Evolutionary conservation across 768 basidiomycete species (phyloP), one percentile per base, ranked within the genome.

Genomic region (Clavulina sp.): DNA sequence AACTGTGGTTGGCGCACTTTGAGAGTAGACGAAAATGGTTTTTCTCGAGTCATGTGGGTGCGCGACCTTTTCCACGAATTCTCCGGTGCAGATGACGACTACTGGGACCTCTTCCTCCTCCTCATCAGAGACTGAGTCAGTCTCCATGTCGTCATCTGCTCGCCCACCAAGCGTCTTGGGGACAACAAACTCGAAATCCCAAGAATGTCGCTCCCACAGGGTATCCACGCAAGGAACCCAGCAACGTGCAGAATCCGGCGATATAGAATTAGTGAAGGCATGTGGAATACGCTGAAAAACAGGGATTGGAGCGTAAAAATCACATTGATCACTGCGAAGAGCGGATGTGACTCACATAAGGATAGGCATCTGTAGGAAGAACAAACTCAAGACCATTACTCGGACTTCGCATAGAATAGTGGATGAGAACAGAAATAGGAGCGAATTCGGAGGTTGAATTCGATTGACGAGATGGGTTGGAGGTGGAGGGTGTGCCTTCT

Each of bases 211-310:
- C 65, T 95, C 92, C 86, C 89, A 93, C 21, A 89, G 66, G 59
- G 78, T 85, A 64, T 99, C 95, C 19, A 96, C 66, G 60, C 95
- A 99, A 13, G 95, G 95, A n/a, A 96, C 81, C 95, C 95, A 99
- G 59, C 87, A 91, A 60, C 95, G 73, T n/a, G 93, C 91, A 18
- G 87, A 74, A 61, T 92, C 87, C 4, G 89, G 80, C 5, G 81
- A 81, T 0, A 85, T 83, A 1, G 89, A 81, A 3, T 80, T 82
- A 2, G 91, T 88, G 60, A 83, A 97, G 41, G 83, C 81, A 66
- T 97, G 95, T 46, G 93, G 93, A 54, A 91, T 78, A 57, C 86
- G 83, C 87, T 93, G 53, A 5, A 46, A 13, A 36, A 28, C 26
- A 41, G n/a, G 23, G 9, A 19, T 19, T 52, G 19, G 30, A 48